Evolutionary conservation across 2,329 filamentous ascomycete species (phyloP).

Genomic region (Hypocreales sp.): DNA sequence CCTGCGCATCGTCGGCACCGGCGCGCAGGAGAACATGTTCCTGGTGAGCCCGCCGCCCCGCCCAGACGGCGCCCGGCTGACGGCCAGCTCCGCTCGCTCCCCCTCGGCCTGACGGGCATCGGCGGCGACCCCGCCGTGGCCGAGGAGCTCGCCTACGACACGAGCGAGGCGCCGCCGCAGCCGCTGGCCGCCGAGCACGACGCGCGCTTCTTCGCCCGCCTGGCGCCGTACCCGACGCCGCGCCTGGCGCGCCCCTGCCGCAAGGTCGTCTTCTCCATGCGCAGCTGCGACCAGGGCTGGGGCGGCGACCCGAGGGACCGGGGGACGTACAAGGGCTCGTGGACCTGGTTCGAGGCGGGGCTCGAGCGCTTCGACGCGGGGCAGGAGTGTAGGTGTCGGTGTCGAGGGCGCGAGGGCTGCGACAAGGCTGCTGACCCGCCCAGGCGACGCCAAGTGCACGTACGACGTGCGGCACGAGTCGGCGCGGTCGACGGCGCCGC

Average conservation of each 20-base stretch:
- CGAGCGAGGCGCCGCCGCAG: slow-evolving; percentile 12
- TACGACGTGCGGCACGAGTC: slow-evolving; percentile 13
- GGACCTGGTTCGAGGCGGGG: slow-evolving; percentile 49
- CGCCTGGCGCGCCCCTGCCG: slow-evolving; percentile 33
- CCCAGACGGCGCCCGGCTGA: too few relatives aligned
- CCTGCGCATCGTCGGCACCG: slow-evolving; percentile 10
- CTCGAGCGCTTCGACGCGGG: slow-evolving; percentile 36
- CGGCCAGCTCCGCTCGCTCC: slow-evolving; percentile 19
- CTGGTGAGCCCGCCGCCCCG: too few relatives aligned
- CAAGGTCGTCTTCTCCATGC: slow-evolving; percentile 45
- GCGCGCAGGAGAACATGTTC: slow-evolving; percentile 14
- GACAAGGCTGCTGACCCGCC: too few relatives aligned
- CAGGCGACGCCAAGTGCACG: slow-evolving; percentile 14
- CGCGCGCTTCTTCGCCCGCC: slow-evolving; percentile 12
- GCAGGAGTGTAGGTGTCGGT: slow-evolving; percentile 13
- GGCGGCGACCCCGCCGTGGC: slow-evolving; percentile 10
- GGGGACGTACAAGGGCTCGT: slow-evolving; percentile 31
- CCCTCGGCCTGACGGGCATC: slow-evolving; percentile 18
- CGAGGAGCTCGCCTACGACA: slow-evolving; percentile 14
- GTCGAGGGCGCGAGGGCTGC: too few relatives aligned
- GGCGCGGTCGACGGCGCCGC: slow-evolving; percentile 5
- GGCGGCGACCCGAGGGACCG: slow-evolving; percentile 15
- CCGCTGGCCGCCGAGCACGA: slow-evolving; percentile 12
- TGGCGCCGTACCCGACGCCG: slow-evolving; percentile 23
- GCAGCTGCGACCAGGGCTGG: slow-evolving; percentile 45